Conservation (phyloP, 78 protist species). For the Diacronema lutheri region DNA sequence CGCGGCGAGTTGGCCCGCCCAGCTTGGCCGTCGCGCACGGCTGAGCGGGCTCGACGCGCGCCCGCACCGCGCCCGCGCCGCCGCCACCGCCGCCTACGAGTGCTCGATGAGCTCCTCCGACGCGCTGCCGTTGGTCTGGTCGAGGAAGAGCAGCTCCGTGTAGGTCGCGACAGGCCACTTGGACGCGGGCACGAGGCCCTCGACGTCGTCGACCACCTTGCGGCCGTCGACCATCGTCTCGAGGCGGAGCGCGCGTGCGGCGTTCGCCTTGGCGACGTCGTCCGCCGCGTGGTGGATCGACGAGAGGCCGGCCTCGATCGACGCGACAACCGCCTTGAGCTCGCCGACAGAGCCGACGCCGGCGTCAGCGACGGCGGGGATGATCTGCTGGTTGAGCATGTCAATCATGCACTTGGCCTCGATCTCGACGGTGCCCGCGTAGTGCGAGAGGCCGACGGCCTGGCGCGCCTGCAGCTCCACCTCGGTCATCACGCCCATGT, state of each 20-base stretch:
- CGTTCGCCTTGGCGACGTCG: not conserved
- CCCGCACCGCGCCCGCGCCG: too few relatives aligned
- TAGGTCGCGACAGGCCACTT: conserved; percentile 44
- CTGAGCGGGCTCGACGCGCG: too few relatives aligned
- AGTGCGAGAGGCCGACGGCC: conserved; percentile 50
- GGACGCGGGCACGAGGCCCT: conserved; percentile 27
- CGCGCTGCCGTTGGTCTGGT: conserved; percentile 26
- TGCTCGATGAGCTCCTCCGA: too few relatives aligned
- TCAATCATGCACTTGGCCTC: conserved; percentile 69
- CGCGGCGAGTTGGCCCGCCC: too few relatives aligned
- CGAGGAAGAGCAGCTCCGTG: conserved; percentile 55
- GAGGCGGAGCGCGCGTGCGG: conserved; percentile 39
- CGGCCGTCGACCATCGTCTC: conserved; percentile 45
- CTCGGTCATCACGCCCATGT: conserved; percentile 42
- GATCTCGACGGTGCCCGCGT: conserved; percentile 59
- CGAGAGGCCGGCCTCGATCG: conserved; percentile 4
- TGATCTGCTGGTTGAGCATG: conserved; percentile 41
- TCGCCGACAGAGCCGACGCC: not conserved
- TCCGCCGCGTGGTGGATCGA: conserved; percentile 1
- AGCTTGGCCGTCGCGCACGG: too few relatives aligned
- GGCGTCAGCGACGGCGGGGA: conserved; percentile 29
- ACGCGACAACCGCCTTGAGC: not conserved
- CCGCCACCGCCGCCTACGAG: too few relatives aligned
- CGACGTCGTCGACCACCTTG: conserved; percentile 25
- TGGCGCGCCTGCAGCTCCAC: conserved; percentile 64